phyloP scores from a whole-genome alignment of 2,329 filamentous ascomycete genomes.

The Neopestalotiopsis sp. region DNA sequence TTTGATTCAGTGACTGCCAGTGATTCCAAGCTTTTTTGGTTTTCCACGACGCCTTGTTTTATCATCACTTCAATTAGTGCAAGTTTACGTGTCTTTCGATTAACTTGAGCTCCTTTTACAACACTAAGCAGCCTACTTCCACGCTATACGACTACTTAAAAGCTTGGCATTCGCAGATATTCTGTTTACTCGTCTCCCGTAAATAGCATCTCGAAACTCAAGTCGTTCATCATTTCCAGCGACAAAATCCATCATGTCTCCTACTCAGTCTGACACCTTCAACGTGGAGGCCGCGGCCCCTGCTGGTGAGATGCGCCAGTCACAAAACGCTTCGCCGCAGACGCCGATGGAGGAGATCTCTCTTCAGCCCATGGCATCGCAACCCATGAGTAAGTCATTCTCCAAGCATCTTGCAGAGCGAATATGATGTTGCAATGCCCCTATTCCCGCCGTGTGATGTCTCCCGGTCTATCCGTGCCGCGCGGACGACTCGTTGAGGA shows the following conservation, averaged over 20 bases:
- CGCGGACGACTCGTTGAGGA: background rate
- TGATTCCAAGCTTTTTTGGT: constrained; percentile 5
- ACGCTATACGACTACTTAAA: background rate
- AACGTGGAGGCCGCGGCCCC: constrained; percentile 1
- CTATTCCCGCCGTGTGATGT: too few relatives aligned
- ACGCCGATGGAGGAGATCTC: constrained; percentile 7
- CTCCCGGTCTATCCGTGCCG: too few relatives aligned
- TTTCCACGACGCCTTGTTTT: background rate
- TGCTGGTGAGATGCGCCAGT: constrained; percentile 3
- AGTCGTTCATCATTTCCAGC: background rate
- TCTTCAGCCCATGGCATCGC: constrained; percentile 15
- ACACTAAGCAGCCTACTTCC: background rate
- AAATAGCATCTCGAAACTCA: background rate
- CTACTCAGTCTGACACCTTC: constrained; percentile 5
- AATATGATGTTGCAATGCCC: background rate
- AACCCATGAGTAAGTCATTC: constrained; percentile 13
- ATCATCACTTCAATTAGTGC: background rate
- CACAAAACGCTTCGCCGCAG: background rate
- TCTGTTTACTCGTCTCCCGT: background rate
- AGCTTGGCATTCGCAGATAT: background rate
- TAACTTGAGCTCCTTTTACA: background rate
- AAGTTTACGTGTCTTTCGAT: background rate
- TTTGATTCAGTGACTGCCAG: background rate
- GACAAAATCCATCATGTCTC: background rate
- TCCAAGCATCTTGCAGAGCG: background rate